Evolutionary conservation across 768 basidiomycete genomes (phyloP).

Genomic region (Russula emetica): DNA sequence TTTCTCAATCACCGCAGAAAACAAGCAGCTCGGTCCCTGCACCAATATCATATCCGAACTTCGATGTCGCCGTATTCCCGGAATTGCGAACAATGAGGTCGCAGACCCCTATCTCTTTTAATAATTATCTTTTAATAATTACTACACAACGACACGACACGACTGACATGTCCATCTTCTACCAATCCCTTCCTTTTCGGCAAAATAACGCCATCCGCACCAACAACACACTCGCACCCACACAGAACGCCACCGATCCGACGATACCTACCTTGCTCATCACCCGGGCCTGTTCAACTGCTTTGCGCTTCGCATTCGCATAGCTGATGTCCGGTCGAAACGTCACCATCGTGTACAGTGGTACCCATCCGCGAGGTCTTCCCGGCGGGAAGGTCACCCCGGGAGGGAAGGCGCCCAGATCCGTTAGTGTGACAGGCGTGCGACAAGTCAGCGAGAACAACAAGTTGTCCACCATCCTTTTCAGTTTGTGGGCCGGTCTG

Average conservation of each 20-base stretch:
- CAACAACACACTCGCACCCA: constrained; percentile 20
- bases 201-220: constrained; percentile 27
- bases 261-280: constrained; percentile 45
- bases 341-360: constrained; percentile 96
- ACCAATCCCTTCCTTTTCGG: constrained; percentile 24
- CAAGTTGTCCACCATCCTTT: constrained; percentile 73
- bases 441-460: constrained; percentile 58
- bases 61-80: constrained; percentile 25
- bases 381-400: constrained; percentile 35
- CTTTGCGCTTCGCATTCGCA: constrained; percentile 67
- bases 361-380: constrained; percentile 76
- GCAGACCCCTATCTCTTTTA: constrained; percentile 25
- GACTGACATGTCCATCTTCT: constrained; percentile 21
- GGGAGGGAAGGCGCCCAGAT: constrained; percentile 39
- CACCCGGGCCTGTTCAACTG: constrained; percentile 61
- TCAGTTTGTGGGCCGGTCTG: constrained; percentile 71
- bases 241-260: constrained; percentile 24
- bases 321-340: constrained; percentile 96
- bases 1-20: constrained; percentile 26
- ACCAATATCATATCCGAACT: constrained; percentile 24
- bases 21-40: constrained; percentile 21
- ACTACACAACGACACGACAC: constrained; percentile 6
- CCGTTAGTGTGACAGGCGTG: constrained; percentile 44
- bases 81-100: constrained; percentile 16
- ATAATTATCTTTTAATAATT: constrained; percentile 9